Base-by-base conservation (phyloP, 2,329 filamentous ascomycete genomes). In the Geosmithia putterillii region DNA sequence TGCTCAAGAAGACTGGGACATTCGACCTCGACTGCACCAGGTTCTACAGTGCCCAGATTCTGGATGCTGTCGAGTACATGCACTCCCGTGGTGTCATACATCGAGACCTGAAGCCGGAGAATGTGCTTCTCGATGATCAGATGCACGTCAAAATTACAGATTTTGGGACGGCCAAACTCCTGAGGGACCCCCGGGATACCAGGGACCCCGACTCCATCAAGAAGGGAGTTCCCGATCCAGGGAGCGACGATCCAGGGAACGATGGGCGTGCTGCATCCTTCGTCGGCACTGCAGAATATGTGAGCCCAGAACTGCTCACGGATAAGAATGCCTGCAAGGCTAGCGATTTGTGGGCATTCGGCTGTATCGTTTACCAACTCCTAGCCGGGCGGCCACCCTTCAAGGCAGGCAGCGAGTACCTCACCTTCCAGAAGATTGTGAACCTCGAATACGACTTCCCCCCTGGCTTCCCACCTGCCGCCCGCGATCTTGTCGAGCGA, bases 101-200 rank as follows among this genome's bases (percentile, higher is more conserved):
- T 61, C 83, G 92, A 50, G 92, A 98, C 58, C 63, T 98, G 50
- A 98, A 98, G 57, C 92, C 92, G 0, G 92, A 98, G 60, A 98
- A 98, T 51, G 89, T 98, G 4, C 74, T 98, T 7, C 71, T 98
- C 34, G 92, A 98, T 60, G 84, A 89, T 50, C 83, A 94, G 56
- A 94, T 95, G 85, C 87, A 96, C 55, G 82, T 96, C 64, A 98
- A 98, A 61, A 95, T 98, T 50, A 98, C 92, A 7, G 92, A 98
- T 63, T 98, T 98, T 57, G 92, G 92, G 37, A 98, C 92, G 0
- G 92, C 92, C n/a, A 96, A 95, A 60, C 78, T 98, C 48, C 69
- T 98, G 39, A 54, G 51, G 43, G 63, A 65, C 43, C 61, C 61
- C 20, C 57, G 61, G 20, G 55, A 56, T 20, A 28, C 38, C 19